Base-by-base conservation (phyloP, 2,329 filamentous ascomycete species). In the Colletotrichum orbiculare region DNA sequence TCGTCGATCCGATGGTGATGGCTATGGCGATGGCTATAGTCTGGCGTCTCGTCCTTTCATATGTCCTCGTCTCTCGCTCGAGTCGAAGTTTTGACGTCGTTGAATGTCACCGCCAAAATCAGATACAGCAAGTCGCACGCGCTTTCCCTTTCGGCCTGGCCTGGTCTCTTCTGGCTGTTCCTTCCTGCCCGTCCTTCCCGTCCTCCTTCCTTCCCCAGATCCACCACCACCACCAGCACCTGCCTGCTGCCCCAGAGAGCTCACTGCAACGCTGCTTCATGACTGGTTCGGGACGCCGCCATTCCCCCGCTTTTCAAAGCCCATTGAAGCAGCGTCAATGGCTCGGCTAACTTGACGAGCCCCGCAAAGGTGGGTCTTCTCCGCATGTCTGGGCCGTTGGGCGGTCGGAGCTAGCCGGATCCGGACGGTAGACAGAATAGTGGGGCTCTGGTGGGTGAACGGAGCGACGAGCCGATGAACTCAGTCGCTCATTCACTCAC, bases 391-490 rank as follows among this genome's bases (percentile, higher is more conserved):
- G 57, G 62, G 57, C 62, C 62, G 13, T 2, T 17, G n/a, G n/a
- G 11, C 11, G 15, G n/a, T n/a, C 1, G 2, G 5, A 6, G 15
- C 62, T 65, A 62, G 38, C 58, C 46, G 6, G 2, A 34, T 34
- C 4, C 2, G 17, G 58, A 7, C 56, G 25, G 25, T 25, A 4
- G 43, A 34, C 2, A 2, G 0, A 0, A 0, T 2, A 17, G 41
- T 45, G 52, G 52, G 12, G 5, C 52, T 13, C n/a, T 15, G 17
- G 33, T 62, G 58, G 63, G 47, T 53, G 39, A 43, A 41, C 63
- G 63, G 63, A 48, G 58, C 63, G 63, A 66, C 63, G 58, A 66
- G 63, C 63, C 63, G 62, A 50, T 37, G 53, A 35, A 12, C 34
- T 55, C 39, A 17, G 11, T 33, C 12, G 25, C 25, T 25, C 25